phyloP scores from a whole-genome alignment of 164 flowering plant species.

The Cinnamomum micranthum region DNA sequence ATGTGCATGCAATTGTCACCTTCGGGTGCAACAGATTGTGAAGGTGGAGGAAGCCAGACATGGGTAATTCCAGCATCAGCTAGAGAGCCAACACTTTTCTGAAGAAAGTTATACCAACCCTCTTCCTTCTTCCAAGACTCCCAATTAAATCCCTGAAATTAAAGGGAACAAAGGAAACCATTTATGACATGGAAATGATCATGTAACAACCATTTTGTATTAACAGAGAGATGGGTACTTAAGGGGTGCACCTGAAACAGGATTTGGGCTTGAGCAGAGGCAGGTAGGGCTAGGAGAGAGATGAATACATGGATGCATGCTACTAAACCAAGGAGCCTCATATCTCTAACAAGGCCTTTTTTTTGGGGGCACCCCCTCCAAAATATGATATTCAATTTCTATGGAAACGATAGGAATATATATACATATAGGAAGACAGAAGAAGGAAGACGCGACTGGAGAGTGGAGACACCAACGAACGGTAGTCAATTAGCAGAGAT shows the following conservation, averaged over 20 bases:
- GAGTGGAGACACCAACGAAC: no score
- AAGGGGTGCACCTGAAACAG: conserved; percentile 9
- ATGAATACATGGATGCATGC: conserved; percentile 1
- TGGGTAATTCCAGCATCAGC: conserved; percentile 62
- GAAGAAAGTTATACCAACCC: conserved; percentile 62
- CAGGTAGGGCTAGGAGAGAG: neutral
- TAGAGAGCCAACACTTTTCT: conserved; percentile 33
- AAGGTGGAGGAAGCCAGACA: conserved; percentile 82
- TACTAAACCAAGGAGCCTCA: neutral
- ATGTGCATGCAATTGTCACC: conserved; percentile 25
- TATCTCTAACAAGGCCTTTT: neutral
- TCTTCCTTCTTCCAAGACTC: conserved; percentile 53
- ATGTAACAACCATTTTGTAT: no score
- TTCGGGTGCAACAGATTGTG: conserved; percentile 56
- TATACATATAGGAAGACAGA: no score
- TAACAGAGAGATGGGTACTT: neutral
- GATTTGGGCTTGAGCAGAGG: conserved; percentile 7
- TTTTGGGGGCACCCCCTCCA: no score
- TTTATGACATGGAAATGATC: neutral
- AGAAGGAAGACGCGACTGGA: no score
- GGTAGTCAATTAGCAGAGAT: no score
- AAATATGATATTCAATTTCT: no score
- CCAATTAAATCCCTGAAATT: conserved; percentile 70
- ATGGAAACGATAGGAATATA: no score
- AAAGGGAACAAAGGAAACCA: neutral